These are phyloP conservation scores for Mycothermus thermophilus DNA, from an alignment of 495 filamentous ascomycete species.

Conservation along the genomic window DNA sequence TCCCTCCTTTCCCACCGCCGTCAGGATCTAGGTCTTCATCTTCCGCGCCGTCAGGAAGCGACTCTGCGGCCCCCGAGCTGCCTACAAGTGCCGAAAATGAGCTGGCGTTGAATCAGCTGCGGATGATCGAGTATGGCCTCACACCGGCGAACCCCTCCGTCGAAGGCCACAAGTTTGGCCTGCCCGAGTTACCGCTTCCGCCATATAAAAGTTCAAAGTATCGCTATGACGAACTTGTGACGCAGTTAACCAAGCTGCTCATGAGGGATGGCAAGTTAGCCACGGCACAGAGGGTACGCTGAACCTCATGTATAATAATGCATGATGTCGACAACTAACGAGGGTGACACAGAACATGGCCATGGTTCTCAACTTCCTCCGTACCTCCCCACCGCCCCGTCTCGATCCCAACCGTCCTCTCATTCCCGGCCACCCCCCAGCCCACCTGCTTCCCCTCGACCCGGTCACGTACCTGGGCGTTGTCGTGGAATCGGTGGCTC, in stretches of 20 bases:
- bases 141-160: slow-evolving; percentile 13
- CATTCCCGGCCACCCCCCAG: slow-evolving; percentile 56
- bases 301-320: slow-evolving; percentile 2
- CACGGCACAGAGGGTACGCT: slow-evolving; percentile 62
- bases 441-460: slow-evolving; percentile 60
- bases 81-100: slow-evolving; percentile 20
- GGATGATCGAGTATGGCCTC: slow-evolving; percentile 20
- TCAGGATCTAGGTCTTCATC: too few species aligned
- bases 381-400: slow-evolving; percentile 64
- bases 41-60: too few species aligned
- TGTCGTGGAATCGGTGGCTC: slow-evolving; percentile 93
- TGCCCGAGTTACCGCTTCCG: slow-evolving; percentile 52
- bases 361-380: slow-evolving; percentile 72
- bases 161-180: slow-evolving; percentile 58
- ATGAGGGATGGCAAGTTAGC: slow-evolving; percentile 83
- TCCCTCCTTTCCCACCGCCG: slow-evolving; percentile 1
- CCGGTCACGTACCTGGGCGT: slow-evolving; percentile 66
- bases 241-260: slow-evolving; percentile 76
- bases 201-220: slow-evolving; percentile 50
- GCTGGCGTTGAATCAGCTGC: slow-evolving; percentile 23
- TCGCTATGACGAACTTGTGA: slow-evolving; percentile 67
- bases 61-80: too few species aligned
- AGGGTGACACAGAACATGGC: slow-evolving; percentile 54
- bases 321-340: neutral
- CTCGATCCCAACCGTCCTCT: slow-evolving; percentile 54